Conservation (phyloP, 345 rosid genomes). For the Luvunga scandens region DNA sequence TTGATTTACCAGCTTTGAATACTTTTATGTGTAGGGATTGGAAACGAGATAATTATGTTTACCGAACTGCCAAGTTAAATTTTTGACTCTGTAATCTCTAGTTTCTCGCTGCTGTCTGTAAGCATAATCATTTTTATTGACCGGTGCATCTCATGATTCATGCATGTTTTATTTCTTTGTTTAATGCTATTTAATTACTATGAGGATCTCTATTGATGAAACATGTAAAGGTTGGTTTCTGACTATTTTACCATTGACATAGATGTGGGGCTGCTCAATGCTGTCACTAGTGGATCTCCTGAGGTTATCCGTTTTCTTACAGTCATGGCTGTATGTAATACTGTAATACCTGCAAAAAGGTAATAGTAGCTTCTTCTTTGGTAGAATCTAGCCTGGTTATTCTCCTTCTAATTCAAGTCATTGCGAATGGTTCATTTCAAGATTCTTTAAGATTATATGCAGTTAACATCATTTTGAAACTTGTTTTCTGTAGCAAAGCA, state of each 20-base stretch:
- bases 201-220: not conserved
- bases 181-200: slow-evolving; percentile 1
- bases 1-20: not conserved
- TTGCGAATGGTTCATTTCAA: not conserved
- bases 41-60: not conserved
- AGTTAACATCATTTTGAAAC: slow-evolving; percentile 4
- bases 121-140: not conserved
- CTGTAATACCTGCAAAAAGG: slow-evolving; percentile 87
- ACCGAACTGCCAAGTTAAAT: not conserved
- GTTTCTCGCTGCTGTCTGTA: not conserved
- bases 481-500: slow-evolving; percentile 58
- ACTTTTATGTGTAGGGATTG: not conserved
- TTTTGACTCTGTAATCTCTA: not conserved
- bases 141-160: not conserved
- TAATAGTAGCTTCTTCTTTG: slow-evolving; percentile 25
- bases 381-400: slow-evolving; percentile 8
- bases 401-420: not conserved
- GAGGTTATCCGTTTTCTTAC: slow-evolving; percentile 83
- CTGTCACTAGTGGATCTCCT: slow-evolving; percentile 69
- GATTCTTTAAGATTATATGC: not conserved
- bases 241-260: slow-evolving; percentile 16
- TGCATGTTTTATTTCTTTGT: not conserved
- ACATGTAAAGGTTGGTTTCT: slow-evolving; percentile 6
- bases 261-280: slow-evolving; percentile 72
- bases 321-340: slow-evolving; percentile 93